phyloP scores from a whole-genome alignment of 768 basidiomycete species.

The Pluteus cervinus region DNA sequence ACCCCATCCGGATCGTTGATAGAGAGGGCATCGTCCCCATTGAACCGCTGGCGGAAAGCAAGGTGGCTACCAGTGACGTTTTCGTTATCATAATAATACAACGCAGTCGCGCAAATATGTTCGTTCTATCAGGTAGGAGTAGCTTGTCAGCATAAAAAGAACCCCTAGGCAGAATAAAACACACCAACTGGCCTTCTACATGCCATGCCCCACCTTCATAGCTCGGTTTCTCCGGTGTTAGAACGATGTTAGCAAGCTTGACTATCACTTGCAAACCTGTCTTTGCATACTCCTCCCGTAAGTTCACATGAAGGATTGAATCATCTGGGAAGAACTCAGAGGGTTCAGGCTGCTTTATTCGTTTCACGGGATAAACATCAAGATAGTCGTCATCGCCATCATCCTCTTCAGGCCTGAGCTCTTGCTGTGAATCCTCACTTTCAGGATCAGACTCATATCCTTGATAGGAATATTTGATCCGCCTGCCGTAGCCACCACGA shows the following conservation, averaged over 20 bases:
- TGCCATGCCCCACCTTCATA: constrained; percentile 28
- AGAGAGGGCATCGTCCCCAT: not conserved
- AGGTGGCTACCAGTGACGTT: constrained; percentile 25
- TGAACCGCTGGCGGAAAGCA: constrained; percentile 19
- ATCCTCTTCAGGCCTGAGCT: constrained; percentile 13
- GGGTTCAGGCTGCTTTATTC: too few relatives aligned
- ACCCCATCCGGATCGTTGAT: too few relatives aligned
- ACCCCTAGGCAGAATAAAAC: not conserved
- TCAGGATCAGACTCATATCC: constrained; percentile 15
- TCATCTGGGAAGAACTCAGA: too few relatives aligned
- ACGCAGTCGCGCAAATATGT: constrained; percentile 4
- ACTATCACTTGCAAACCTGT: constrained; percentile 24
- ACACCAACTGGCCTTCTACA: constrained; percentile 16
- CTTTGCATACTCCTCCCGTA: not conserved
- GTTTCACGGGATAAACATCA: too few relatives aligned
- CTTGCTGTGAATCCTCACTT: constrained; percentile 12
- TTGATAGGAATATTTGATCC: constrained; percentile 11
- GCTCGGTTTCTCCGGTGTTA: constrained; percentile 20
- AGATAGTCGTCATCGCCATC: constrained; percentile 12
- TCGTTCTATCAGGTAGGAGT: constrained; percentile 3
- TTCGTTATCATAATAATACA: constrained; percentile 17
- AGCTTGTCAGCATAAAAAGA: not conserved
- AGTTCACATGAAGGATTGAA: too few relatives aligned
- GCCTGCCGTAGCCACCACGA: not conserved
- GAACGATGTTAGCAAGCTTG: constrained; percentile 27